A percentile compares a stretch with the other conserved stretches of the same genome.
These are phyloP conservation scores for Pholiota adiposa DNA, from an alignment of 1,284 basidiomycete species.

Conservation along the genomic window DNA sequence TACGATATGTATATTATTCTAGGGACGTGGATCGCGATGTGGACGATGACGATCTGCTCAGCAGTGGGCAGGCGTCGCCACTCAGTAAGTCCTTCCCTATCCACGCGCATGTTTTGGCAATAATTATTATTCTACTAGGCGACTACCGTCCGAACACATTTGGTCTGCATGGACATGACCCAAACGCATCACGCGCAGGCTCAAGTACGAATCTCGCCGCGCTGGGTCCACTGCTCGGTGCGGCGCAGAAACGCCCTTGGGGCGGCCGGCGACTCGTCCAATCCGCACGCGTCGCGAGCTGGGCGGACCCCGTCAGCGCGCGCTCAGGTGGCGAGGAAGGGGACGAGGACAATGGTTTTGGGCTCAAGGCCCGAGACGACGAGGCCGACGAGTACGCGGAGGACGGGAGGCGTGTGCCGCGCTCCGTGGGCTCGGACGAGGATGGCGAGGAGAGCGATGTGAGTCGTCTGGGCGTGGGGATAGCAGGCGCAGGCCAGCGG, in stretches of 20 bases:
- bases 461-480: slow-evolving; percentile 20
- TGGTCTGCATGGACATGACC: slow-evolving; percentile 23
- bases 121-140: slow-evolving; percentile 38
- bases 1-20: too few relatives aligned
- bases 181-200: slow-evolving; percentile 10
- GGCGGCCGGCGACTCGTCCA: slow-evolving; percentile 25
- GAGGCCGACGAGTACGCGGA: slow-evolving; percentile 23
- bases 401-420: slow-evolving; percentile 9
- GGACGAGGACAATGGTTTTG: background rate
- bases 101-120: background rate
- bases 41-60: slow-evolving; percentile 67
- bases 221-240: slow-evolving; percentile 6
- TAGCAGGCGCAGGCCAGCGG: slow-evolving; percentile 7
- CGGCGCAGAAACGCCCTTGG: slow-evolving; percentile 4
- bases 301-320: slow-evolving; percentile 56
- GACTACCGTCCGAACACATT: slow-evolving; percentile 45
- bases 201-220: slow-evolving; percentile 17
- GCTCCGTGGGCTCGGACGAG: slow-evolving; percentile 7
- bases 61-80: slow-evolving; percentile 76
- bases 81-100: slow-evolving; percentile 48
- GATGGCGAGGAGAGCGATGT: slow-evolving; percentile 22
- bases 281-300: slow-evolving; percentile 47
- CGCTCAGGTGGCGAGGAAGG: slow-evolving; percentile 22
- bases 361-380: slow-evolving; percentile 11
- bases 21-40: slow-evolving; percentile 29